Evolutionary conservation across 1,139 yeast species (phyloP), one percentile per base, ranked within the genome.

Genomic region (Pichia sp.): DNA sequence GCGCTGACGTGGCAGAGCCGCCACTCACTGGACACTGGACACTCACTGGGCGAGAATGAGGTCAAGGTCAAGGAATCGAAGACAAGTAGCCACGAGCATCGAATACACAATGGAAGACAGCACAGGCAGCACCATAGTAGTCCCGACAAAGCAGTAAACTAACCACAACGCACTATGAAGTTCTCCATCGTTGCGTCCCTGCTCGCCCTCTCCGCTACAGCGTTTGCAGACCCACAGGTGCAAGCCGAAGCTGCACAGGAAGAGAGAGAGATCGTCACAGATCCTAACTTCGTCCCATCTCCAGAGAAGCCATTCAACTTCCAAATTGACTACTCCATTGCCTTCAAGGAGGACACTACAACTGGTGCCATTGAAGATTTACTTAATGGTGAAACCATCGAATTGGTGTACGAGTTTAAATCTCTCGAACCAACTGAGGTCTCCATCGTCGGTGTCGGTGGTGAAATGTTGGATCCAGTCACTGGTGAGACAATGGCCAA

Each of bases 371-470:
- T 69, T 19, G 68, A 69, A 6, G 60, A 58, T 23, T 55, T 69
- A 37, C 48, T 44, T 49, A 72, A 74, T 50, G 81, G 74, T 31
- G 79, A 80, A 32, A 65, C 67, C 29, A 62, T 77, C 32, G 63
- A 77, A 4, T 58, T 86, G 42, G 59, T 62, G 32, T 79, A 81
- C 57, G 56, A 63, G 5, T 67, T 83, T 40, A 52, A 58, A 38
- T 84, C 84, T 55, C 61, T 67, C 24, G 94, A 82, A 52, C 70
- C 66, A 3, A 58, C 53, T 21, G 71, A 69, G 9, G 60, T 72
- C 33, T 64, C 74, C 18, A 62, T 86, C 38, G 74, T 80, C 33
- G 94, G 88, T 34, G 74, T 80, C 37, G 86, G 88, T 41, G 95
- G 95, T 35, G 59, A 72, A 34, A 69, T 85, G 58, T 65, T 69